These are phyloP conservation scores for Pythium scleroteichum DNA, from an alignment of 352 stramenopile species.

Conservation along the genomic window DNA sequence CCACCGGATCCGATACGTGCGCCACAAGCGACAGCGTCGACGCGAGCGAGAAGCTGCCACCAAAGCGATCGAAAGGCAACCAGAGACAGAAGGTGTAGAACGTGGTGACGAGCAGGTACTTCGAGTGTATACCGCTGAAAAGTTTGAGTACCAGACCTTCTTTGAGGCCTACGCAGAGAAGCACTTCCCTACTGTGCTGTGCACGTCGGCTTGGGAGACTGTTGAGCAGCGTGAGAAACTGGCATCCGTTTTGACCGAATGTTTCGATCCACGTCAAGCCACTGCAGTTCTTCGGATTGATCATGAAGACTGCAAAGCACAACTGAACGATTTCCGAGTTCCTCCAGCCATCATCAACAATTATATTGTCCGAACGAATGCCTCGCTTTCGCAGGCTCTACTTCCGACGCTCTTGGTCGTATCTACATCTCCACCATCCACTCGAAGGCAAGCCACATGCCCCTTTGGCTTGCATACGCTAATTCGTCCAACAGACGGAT, in stretches of 20 bases:
- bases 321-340: conserved; percentile 52
- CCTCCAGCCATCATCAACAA: conserved; percentile 59
- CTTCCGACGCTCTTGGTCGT: conserved; percentile 33
- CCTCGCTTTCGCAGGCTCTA: conserved; percentile 28
- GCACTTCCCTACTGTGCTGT: conserved; percentile 37
- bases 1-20: conserved; percentile 52
- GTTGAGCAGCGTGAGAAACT: conserved; percentile 2
- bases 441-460: conserved; percentile 35
- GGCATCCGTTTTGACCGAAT: conserved; percentile 23
- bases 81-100: neutral
- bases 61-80: neutral
- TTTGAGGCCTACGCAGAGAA: conserved; percentile 57
- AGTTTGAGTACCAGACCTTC: conserved; percentile 62
- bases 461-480: conserved; percentile 68
- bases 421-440: neutral
- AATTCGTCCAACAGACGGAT: conserved; percentile 5
- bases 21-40: conserved; percentile 40
- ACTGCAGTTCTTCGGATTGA: conserved; percentile 27
- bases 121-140: conserved; percentile 12
- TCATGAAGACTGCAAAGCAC: conserved; percentile 32
- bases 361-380: conserved; percentile 67
- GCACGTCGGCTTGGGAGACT: neutral
- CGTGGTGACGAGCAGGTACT: conserved; percentile 2
- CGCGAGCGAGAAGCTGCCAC: conserved; percentile 14
- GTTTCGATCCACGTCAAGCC: conserved; percentile 21